Base-by-base conservation (phyloP, 768 basidiomycete genomes). In the Collybia nuda region DNA sequence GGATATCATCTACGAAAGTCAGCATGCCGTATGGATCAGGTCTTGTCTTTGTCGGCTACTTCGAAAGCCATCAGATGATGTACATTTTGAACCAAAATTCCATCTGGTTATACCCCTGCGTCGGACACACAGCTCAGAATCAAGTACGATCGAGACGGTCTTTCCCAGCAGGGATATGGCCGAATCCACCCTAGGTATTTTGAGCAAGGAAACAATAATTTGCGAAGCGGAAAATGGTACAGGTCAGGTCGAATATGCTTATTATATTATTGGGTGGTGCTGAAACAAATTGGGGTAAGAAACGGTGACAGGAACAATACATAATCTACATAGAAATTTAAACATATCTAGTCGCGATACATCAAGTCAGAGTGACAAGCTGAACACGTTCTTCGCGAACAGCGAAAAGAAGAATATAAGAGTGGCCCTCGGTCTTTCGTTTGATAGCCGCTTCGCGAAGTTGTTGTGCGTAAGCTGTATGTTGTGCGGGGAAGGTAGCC, bases 81-180 rank as follows among this genome's bases (percentile, higher is more conserved):
- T 6, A 17, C 2, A n/a, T 17, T 39, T 46, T 2, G 58, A 61
- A 51, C 53, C 68, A 1, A 53, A 61, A 2, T 93, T 93, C 64
- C 88, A 91, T 57, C 77, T 93, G 12, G 74, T 91, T 43, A 80
- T 92, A n/a, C 89, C 91, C 1, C 71, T 89, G 3, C 86, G 92
- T 0, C 63, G 73, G 0, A 88, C 86, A 0, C 85, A 88, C 55
- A 57, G 68, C 0, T 62, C 61, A 11, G 91, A 93, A 68, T 82
- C 80, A 0, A 67, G 59, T 28, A 77, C 78, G 0, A 64, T 91
- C 40, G 85, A 88, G 53, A 58, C 62, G 7, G 73, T 82, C 2
- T 90, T 92, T 40, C 53, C 63, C 1, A 47, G 35, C 6, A 55
- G 57, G 12, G 51, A 42, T 7, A 46, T 29, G 40, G 38, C 48